Evolutionary conservation across 2,329 filamentous ascomycete species (phyloP).

Genomic region (Scedosporium minutisporum): DNA sequence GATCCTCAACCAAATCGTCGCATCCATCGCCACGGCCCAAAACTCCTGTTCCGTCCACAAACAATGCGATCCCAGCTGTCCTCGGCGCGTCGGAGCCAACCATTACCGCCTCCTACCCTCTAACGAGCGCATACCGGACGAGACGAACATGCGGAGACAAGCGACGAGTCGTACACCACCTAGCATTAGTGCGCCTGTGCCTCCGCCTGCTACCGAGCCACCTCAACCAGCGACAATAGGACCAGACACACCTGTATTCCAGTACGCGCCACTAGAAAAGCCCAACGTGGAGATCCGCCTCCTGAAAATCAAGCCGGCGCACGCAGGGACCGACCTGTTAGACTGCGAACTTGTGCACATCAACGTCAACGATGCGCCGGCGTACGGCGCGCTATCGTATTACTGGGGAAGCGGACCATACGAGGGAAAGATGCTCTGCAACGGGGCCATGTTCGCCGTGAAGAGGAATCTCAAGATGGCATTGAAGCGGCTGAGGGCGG

Average conservation of each 20-base stretch:
- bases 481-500: not conserved
- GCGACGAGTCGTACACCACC: not conserved
- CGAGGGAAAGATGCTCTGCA: not conserved
- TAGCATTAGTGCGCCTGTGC: not conserved
- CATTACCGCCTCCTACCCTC: not conserved
- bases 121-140: not conserved
- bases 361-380: not conserved
- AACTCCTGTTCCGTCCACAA: constrained; percentile 2
- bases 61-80: constrained; percentile 1
- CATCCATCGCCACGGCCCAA: not conserved
- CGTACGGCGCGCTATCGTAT: constrained; percentile 6
- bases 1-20: not conserved
- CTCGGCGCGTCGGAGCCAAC: not conserved
- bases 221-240: not conserved
- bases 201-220: not conserved
- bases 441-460: not conserved
- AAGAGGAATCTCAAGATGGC: not conserved
- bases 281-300: not conserved
- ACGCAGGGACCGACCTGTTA: not conserved
- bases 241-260: not conserved
- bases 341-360: not conserved
- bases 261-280: not conserved
- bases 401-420: constrained; percentile 2
- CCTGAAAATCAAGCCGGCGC: not conserved
- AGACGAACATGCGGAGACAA: not conserved